A percentile compares a stretch with the other conserved stretches of the same genome.
These are phyloP conservation scores for Xylaria sp. DNA, from an alignment of 2,329 filamentous ascomycete genomes.

Conservation along the genomic window DNA sequence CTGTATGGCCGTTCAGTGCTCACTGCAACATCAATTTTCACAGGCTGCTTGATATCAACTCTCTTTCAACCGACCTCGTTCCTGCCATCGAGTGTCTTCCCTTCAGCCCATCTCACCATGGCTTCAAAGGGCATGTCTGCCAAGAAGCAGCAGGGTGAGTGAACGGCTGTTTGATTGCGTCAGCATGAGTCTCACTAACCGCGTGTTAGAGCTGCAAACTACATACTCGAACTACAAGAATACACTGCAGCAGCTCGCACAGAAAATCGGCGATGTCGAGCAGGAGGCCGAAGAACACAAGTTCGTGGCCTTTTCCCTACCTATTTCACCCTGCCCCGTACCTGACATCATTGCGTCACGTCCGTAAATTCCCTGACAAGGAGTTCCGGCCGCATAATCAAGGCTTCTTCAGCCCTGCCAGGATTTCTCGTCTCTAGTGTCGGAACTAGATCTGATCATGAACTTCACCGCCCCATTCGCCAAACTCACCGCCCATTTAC, in stretches of 20 bases:
- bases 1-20: too few relatives aligned
- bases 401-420: constrained; percentile 21
- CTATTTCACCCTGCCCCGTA: constrained; percentile 6
- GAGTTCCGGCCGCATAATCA: constrained; percentile 10
- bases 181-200: constrained; percentile 23
- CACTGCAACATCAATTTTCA: constrained; percentile 16
- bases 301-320: constrained; percentile 56
- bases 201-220: constrained; percentile 69
- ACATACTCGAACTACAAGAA: constrained; percentile 80
- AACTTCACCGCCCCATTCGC: constrained; percentile 34
- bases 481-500: constrained; percentile 43
- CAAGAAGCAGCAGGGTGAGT: constrained; percentile 74
- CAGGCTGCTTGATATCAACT: constrained; percentile 13
- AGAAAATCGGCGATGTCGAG: constrained; percentile 97
- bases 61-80: neutral
- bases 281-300: constrained; percentile 98
- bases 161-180: neutral
- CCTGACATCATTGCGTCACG: constrained; percentile 22
- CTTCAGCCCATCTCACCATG: constrained; percentile 39
- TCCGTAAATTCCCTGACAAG: constrained; percentile 11
- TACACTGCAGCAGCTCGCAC: constrained; percentile 85
- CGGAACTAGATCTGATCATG: constrained; percentile 23
- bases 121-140: constrained; percentile 56
- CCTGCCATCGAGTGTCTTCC: neutral
- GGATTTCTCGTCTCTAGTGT: constrained; percentile 25